A percentile compares a stretch with the other conserved stretches of the same genome.
Evolutionary conservation across 139 green algal species (phyloP).

Genomic region (Zygnema circumcarinatum): DNA sequence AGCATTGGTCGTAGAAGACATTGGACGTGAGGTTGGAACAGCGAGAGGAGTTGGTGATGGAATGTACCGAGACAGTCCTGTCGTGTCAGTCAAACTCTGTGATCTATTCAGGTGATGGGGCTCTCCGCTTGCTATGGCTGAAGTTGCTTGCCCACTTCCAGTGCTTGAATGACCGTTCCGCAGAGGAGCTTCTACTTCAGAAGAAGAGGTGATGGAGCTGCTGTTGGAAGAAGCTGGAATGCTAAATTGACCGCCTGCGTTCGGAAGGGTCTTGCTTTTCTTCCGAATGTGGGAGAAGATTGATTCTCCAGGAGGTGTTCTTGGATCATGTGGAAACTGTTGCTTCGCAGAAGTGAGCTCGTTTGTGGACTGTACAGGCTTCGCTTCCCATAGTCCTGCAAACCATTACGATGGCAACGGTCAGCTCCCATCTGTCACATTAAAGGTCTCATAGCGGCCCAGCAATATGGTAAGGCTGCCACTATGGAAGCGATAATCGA

Average conservation of each 20-base stretch:
- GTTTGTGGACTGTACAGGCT: not conserved
- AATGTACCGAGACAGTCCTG: not conserved
- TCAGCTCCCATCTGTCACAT: not conserved
- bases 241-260: not conserved
- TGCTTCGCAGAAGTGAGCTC: not conserved
- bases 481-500: not conserved
- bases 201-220: not conserved
- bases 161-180: not conserved
- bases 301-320: not conserved
- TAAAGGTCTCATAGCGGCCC: not conserved
- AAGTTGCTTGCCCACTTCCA: not conserved
- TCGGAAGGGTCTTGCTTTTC: constrained; percentile 13
- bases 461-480: not conserved
- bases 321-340: not conserved
- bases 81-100: not conserved
- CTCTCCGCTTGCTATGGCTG: no score
- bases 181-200: no score
- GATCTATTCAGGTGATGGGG: not conserved
- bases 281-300: constrained; percentile 13
- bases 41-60: not conserved
- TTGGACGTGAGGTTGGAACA: not conserved
- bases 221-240: not conserved
- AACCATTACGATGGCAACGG: not conserved
- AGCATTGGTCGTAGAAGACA: not conserved
- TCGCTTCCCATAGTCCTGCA: not conserved